phyloP scores from a whole-genome alignment of 1,284 basidiomycete species.

The Rugosomyces carneus region DNA sequence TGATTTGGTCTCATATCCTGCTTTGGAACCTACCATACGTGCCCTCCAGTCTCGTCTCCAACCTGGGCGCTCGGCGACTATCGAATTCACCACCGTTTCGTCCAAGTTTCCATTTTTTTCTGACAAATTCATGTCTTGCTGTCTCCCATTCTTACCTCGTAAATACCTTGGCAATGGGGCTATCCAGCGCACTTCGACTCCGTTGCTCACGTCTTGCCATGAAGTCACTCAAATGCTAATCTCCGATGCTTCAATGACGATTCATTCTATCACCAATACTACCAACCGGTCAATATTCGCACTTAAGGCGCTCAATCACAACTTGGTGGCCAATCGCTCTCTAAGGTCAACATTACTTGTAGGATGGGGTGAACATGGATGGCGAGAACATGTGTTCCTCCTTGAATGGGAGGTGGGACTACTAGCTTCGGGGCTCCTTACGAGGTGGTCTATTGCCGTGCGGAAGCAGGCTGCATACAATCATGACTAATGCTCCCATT shows the following conservation, averaged over 20 bases:
- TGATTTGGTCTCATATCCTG: constrained; percentile 19
- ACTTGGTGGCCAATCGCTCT: constrained; percentile 23
- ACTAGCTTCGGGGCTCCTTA: constrained; percentile 29
- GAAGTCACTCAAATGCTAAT: constrained; percentile 28
- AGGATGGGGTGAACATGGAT: constrained; percentile 31
- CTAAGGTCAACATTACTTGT: constrained; percentile 27
- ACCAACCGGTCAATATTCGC: constrained; percentile 31
- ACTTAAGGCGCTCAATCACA: constrained; percentile 26
- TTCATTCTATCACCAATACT: constrained; percentile 37
- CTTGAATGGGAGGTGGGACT: constrained; percentile 49
- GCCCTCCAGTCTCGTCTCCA: constrained; percentile 9
- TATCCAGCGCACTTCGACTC: constrained; percentile 23
- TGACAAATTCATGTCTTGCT: constrained; percentile 25
- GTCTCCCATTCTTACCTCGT: constrained; percentile 30
- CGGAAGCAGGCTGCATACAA: constrained; percentile 13
- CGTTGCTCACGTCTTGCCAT: constrained; percentile 27
- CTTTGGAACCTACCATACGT: constrained; percentile 12
- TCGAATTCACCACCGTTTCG: constrained; percentile 18
- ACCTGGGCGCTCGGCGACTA: constrained; percentile 1
- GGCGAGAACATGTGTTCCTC: constrained; percentile 44
- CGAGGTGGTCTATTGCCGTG: constrained; percentile 29
- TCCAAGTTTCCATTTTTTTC: constrained; percentile 21
- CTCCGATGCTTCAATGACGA: constrained; percentile 22
- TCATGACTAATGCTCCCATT: neutral
- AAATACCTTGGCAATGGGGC: constrained; percentile 11